A percentile compares a stretch with the other conserved stretches of the same genome.
phyloP scores from a whole-genome alignment of 805 yeast species.

The Yamadazyma ubonensis region DNA sequence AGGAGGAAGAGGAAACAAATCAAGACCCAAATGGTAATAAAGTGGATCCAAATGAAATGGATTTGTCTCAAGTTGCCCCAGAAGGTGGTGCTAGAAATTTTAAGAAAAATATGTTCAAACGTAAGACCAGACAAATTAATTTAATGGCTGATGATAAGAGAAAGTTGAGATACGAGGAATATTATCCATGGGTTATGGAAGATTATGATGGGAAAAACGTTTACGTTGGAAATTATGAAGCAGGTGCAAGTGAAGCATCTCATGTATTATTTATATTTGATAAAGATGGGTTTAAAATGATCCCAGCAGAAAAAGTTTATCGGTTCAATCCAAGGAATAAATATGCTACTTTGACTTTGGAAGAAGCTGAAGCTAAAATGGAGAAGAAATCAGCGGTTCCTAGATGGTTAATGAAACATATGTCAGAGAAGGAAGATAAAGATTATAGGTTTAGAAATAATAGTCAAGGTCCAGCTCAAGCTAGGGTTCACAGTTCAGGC shows the following conservation, averaged over 20 bases:
- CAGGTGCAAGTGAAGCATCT: conserved; percentile 79
- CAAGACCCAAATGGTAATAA: conserved; percentile 14
- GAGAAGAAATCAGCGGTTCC: conserved; percentile 74
- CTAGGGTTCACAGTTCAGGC: conserved; percentile 6
- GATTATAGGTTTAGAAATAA: conserved; percentile 47
- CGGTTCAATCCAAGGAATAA: conserved; percentile 90
- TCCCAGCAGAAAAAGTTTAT: conserved; percentile 93
- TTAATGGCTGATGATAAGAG: conserved; percentile 80
- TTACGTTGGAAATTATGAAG: conserved; percentile 95
- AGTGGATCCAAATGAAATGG: conserved; percentile 34
- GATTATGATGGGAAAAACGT: conserved; percentile 93
- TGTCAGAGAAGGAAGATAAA: conserved; percentile 55
- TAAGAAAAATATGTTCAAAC: conserved; percentile 57
- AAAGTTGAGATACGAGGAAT: conserved; percentile 88
- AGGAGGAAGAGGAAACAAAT: conserved; percentile 17
- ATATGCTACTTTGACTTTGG: conserved; percentile 89
- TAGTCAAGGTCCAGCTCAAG: conserved; percentile 7
- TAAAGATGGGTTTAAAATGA: conserved; percentile 84
- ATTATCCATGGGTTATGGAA: conserved; percentile 97
- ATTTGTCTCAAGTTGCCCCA: conserved; percentile 77
- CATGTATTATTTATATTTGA: conserved; percentile 79
- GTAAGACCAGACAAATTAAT: conserved; percentile 82
- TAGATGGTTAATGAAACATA: conserved; percentile 93
- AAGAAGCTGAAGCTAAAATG: conserved; percentile 96
- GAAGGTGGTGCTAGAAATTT: conserved; percentile 84